These are phyloP conservation scores for Diaporthe eres DNA, from an alignment of 2,329 filamentous ascomycete species.

Conservation along the genomic window DNA sequence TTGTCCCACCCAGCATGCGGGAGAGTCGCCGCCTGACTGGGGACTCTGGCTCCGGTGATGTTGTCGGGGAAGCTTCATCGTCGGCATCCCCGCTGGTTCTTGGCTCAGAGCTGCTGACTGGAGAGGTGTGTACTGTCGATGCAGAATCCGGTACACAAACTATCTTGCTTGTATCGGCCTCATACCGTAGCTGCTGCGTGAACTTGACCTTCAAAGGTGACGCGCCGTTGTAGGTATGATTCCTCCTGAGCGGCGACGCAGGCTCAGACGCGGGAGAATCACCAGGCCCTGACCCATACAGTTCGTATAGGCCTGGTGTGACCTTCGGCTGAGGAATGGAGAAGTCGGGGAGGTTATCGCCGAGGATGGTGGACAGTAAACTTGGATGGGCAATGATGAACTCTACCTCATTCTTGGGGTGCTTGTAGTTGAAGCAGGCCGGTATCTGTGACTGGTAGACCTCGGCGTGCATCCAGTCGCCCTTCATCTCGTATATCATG, in stretches of 20 bases:
- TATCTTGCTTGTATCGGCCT: constrained; percentile 24
- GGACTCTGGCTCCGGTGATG: neutral
- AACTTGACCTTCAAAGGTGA: constrained; percentile 6
- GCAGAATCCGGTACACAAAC: neutral
- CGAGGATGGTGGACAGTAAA: constrained; percentile 6
- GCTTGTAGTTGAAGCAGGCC: constrained; percentile 17
- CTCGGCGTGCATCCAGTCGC: constrained; percentile 46
- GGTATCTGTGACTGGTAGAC: constrained; percentile 44
- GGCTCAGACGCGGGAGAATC: neutral
- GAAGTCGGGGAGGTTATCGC: neutral
- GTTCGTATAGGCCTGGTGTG: neutral
- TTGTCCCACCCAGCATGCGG: neutral
- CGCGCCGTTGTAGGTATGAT: neutral
- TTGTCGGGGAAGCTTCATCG: neutral
- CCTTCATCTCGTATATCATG: constrained; percentile 46
- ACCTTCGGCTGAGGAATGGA: neutral
- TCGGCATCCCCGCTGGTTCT: too few relatives aligned
- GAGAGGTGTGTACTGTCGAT: neutral
- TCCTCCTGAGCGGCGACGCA: neutral
- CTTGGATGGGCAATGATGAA: constrained; percentile 24
- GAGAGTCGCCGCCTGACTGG: neutral
- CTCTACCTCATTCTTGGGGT: constrained; percentile 18
- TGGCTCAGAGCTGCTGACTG: too few relatives aligned
- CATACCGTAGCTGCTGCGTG: constrained; percentile 2
- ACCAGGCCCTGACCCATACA: neutral